Base-by-base conservation (phyloP, 345 rosid species). In the Aegle marmelos region DNA sequence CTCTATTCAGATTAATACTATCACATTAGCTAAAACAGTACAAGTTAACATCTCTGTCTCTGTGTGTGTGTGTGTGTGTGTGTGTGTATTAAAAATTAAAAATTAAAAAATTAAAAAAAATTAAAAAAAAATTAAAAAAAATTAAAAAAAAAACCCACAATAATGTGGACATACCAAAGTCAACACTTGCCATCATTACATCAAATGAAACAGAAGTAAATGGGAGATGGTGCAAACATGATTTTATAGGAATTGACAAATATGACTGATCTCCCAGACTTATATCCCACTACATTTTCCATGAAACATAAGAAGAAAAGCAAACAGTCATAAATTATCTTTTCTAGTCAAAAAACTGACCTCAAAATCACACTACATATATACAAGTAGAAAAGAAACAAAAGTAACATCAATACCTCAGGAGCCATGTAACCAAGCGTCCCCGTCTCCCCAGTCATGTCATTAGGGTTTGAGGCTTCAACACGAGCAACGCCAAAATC, bases 381-480 rank as follows among this genome's bases (percentile, higher is more conserved):
- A 45, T 27, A 45, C 5, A 41, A 21, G 33, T 24, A 64, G 25
- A 70, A 74, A 25, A 56, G 14, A 68, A 65, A 56, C 21, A 28
- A 54, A 72, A 76, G 30, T 45, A 60, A 30, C n/a, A 1, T 75
- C 31, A 27, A 54, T 88, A 96, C 99, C 99, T 96, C 99, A 33
- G 99, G 98, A 81, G 99, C 99, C 99, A 96, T 96, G 85, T 96
- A 96, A 69, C 99, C 99, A 56, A 96, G 94, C 48, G 99, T 96
- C 65, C 99, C 99, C 34, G 99, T 96, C 86, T 96, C 99, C 76
- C 99, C 99, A 22, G 99, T 96, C 99, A 96, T 96, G 81, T 96
- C 99, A 82, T 90, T 94, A 68, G 99, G 98, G 86, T 96, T 96
- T 65, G 99, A 96, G 64, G 98, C 99, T 84, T 96, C 99, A 41